phyloP scores from a whole-genome alignment of 164 flowering plant species.

The Tetracentron sinense region DNA sequence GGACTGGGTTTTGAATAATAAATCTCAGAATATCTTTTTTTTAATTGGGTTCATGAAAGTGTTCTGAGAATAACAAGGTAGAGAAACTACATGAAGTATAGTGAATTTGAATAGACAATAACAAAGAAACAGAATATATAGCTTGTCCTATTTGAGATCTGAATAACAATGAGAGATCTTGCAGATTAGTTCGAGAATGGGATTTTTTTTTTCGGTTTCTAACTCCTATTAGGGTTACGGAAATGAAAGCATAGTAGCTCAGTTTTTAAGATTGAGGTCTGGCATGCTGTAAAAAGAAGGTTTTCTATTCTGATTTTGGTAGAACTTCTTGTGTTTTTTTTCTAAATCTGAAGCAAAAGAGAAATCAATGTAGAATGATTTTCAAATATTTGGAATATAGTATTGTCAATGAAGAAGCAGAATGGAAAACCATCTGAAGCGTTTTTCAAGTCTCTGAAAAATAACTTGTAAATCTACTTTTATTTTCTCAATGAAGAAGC shows the following conservation, averaged over 20 bases:
- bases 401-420: too few relatives aligned
- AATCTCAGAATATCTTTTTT: neutral
- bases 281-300: neutral
- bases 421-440: neutral
- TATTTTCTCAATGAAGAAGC: too few relatives aligned
- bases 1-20: neutral
- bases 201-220: neutral
- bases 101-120: too few relatives aligned
- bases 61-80: too few relatives aligned
- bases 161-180: neutral
- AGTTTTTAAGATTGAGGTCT: neutral
- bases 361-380: too few relatives aligned
- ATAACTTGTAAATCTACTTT: neutral
- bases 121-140: too few relatives aligned
- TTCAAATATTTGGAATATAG: too few relatives aligned
- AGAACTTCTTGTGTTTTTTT: too few relatives aligned
- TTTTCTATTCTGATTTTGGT: too few relatives aligned
- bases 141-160: too few relatives aligned
- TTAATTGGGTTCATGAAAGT: neutral
- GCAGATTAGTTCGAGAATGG: neutral
- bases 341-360: too few relatives aligned
- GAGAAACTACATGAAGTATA: too few relatives aligned
- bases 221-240: neutral
- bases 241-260: neutral
- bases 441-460: neutral